These are phyloP conservation scores for Rhodotorula glutinis DNA, from an alignment of 1,284 basidiomycete genomes.

Conservation along the genomic window DNA sequence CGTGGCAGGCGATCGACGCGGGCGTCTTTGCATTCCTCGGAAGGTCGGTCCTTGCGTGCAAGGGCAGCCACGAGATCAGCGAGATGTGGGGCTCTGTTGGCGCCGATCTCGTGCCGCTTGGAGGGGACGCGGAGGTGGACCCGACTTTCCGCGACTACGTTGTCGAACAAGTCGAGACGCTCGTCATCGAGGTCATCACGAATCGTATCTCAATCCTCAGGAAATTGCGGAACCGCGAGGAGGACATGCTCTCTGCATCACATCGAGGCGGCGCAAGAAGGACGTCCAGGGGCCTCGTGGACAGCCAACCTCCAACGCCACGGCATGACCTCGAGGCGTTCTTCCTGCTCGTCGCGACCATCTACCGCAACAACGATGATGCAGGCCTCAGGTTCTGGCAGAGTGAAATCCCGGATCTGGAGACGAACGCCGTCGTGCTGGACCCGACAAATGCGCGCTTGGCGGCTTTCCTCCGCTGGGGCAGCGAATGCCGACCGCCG, in stretches of 20 bases:
- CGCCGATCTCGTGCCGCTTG: slow-evolving; percentile 39
- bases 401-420: slow-evolving; percentile 51
- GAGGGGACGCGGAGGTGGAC: slow-evolving; percentile 58
- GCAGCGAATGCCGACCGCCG: slow-evolving; percentile 68
- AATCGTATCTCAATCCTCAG: slow-evolving; percentile 81
- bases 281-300: slow-evolving; percentile 42
- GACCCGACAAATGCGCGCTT: slow-evolving; percentile 52
- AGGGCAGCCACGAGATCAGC: slow-evolving; percentile 43
- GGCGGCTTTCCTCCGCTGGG: slow-evolving; percentile 79
- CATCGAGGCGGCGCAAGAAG: slow-evolving; percentile 53
- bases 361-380: slow-evolving; percentile 72
- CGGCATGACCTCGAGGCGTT: slow-evolving; percentile 80
- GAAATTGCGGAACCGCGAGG: slow-evolving; percentile 85
- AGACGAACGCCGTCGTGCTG: slow-evolving; percentile 22
- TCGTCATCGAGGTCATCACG: slow-evolving; percentile 69
- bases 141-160: slow-evolving; percentile 65
- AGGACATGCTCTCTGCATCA: slow-evolving; percentile 61
- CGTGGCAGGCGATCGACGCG: slow-evolving; percentile 74
- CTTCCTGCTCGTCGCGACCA: slow-evolving; percentile 73
- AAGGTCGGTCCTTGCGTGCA: slow-evolving; percentile 47
- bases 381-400: slow-evolving; percentile 81
- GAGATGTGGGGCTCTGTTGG: slow-evolving; percentile 41
- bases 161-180: slow-evolving; percentile 64
- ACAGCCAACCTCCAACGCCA: slow-evolving; percentile 48
- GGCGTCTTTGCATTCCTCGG: slow-evolving; percentile 76